These are phyloP conservation scores for Saturnispora mendoncae DNA, from an alignment of 805 yeast species.

Conservation along the genomic window DNA sequence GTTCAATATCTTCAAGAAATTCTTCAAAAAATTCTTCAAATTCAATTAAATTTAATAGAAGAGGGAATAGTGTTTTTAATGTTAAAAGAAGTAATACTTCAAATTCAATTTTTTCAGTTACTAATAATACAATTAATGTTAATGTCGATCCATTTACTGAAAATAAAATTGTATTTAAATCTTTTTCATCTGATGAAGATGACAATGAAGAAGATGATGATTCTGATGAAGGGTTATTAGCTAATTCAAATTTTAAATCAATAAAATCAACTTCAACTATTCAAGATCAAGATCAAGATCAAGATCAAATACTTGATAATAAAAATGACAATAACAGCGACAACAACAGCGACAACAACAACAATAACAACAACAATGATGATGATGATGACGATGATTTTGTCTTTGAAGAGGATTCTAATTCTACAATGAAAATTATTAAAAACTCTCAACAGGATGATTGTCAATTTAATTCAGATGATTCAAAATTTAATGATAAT, in stretches of 20 bases:
- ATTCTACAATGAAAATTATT: too few relatives aligned
- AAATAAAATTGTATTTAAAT: constrained; percentile 60
- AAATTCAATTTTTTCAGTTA: constrained; percentile 6
- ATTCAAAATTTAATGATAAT: too few relatives aligned
- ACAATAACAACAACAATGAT: too few relatives aligned
- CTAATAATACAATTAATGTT: constrained; percentile 9
- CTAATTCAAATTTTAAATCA: constrained; percentile 28
- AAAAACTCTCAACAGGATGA: too few relatives aligned
- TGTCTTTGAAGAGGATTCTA: too few relatives aligned
- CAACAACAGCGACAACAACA: too few relatives aligned
- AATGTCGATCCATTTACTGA: constrained; percentile 53
- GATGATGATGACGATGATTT: background rate
- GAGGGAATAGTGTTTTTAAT: constrained; percentile 5
- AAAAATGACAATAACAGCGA: too few relatives aligned
- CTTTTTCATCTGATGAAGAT: constrained; percentile 15
- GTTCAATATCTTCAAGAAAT: constrained; percentile 4
- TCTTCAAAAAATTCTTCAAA: constrained; percentile 4
- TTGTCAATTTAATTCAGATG: too few relatives aligned
- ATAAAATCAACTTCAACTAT: too few relatives aligned
- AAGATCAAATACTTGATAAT: too few relatives aligned
- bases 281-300: too few relatives aligned
- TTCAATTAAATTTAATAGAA: constrained; percentile 2
- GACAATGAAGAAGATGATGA: constrained; percentile 16
- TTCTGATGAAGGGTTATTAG: constrained; percentile 34
- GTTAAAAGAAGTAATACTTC: constrained; percentile 13